These are phyloP conservation scores for Parathielavia appendiculata DNA, from an alignment of 495 filamentous ascomycete genomes.

Conservation along the genomic window DNA sequence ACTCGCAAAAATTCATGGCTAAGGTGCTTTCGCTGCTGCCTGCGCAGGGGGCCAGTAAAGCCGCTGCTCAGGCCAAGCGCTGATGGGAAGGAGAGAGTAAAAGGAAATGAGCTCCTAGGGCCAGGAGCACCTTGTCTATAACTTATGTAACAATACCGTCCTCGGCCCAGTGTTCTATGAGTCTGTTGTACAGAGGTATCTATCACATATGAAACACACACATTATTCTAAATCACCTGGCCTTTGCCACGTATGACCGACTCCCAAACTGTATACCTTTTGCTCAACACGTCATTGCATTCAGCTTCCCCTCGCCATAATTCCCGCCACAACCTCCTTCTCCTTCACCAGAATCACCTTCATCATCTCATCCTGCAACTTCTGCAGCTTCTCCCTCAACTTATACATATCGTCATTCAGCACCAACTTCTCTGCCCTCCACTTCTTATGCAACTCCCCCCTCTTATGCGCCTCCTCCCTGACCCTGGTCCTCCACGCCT, in stretches of 20 bases:
- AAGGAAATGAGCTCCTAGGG: neutral
- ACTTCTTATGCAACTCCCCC: slow-evolving; percentile 60
- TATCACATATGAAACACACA: slow-evolving; percentile 21
- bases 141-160: slow-evolving; percentile 26
- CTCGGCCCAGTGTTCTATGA: slow-evolving; percentile 10
- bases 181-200: slow-evolving; percentile 22
- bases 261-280: neutral
- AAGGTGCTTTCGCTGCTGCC: slow-evolving; percentile 29
- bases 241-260: neutral
- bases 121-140: neutral
- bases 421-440: slow-evolving; percentile 54
- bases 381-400: slow-evolving; percentile 65
- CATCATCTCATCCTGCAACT: slow-evolving; percentile 64
- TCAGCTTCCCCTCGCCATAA: slow-evolving; percentile 17
- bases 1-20: slow-evolving; percentile 22
- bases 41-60: slow-evolving; percentile 8
- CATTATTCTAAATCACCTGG: slow-evolving; percentile 7
- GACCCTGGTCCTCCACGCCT: slow-evolving; percentile 58
- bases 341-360: slow-evolving; percentile 63
- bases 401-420: slow-evolving; percentile 62
- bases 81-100: slow-evolving; percentile 1
- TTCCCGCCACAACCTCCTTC: slow-evolving; percentile 55
- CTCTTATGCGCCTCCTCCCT: slow-evolving; percentile 49
- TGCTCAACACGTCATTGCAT: neutral
- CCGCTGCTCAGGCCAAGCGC: slow-evolving; percentile 18